These are phyloP conservation scores for Suhomyces prunicola DNA, from an alignment of 805 yeast genomes.

Conservation along the genomic window DNA sequence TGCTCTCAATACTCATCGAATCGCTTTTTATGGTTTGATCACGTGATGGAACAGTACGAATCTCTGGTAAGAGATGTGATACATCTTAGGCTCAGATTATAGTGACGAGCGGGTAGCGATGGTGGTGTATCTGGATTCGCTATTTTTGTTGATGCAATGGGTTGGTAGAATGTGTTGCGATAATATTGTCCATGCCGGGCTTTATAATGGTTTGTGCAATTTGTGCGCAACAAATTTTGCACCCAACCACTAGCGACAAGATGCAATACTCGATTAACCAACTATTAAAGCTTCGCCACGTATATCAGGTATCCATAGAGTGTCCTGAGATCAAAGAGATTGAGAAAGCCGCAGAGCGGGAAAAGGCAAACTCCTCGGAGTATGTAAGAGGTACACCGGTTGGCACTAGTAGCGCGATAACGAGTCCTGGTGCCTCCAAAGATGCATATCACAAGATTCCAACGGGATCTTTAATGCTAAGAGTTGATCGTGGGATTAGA, in stretches of 20 bases:
- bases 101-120: not conserved
- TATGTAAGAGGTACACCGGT: not conserved
- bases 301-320: not conserved
- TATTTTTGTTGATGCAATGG: not conserved
- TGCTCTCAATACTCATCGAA: not conserved
- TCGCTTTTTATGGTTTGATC: not conserved
- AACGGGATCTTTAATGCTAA: conserved; percentile 15
- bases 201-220: not conserved
- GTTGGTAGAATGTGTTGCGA: not conserved
- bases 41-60: not conserved
- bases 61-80: not conserved
- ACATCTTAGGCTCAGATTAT: not conserved
- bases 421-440: not conserved
- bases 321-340: not conserved
- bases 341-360: not conserved
- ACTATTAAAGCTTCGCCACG: not conserved
- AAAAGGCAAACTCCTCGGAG: not conserved
- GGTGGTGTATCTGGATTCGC: not conserved
- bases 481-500: conserved; percentile 23
- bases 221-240: conserved; percentile 2
- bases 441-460: conserved; percentile 2
- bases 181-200: not conserved
- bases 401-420: not conserved
- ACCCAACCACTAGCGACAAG: conserved; percentile 2
- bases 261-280: not conserved